Percentiles rank a stretch among this genome's conserved stretches.
Evolutionary conservation across 108 stramenopile species (phyloP).

Genomic region (Fistulifera solaris): DNA sequence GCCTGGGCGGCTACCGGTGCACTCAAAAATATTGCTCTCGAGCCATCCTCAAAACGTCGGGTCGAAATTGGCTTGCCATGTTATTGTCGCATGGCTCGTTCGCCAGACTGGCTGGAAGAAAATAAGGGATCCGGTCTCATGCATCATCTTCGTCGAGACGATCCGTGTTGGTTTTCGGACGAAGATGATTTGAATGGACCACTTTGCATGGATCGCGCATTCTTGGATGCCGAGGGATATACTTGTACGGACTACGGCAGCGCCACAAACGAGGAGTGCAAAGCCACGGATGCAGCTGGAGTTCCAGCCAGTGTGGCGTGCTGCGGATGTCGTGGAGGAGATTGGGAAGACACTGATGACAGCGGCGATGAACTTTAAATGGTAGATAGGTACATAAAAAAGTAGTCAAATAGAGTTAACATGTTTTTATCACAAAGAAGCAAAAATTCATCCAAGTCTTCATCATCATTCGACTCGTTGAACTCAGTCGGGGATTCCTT

Average conservation of each 20-base stretch:
- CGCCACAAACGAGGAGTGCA: slow-evolving; percentile 8
- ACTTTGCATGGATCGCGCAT: slow-evolving; percentile 12
- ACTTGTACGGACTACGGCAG: slow-evolving; percentile 9
- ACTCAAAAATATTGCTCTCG: slow-evolving; percentile 13
- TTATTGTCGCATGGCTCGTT: slow-evolving; percentile 3
- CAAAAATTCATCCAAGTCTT: slow-evolving; percentile 64
- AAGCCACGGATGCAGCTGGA: slow-evolving; percentile 6
- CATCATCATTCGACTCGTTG: slow-evolving; percentile 19
- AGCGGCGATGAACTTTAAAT: background rate
- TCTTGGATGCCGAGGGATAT: slow-evolving; percentile 9
- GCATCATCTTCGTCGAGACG: slow-evolving; percentile 7
- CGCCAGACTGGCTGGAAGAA: slow-evolving; percentile 12
- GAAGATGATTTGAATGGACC: slow-evolving; percentile 1
- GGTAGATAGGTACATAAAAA: background rate
- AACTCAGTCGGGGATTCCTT: too few relatives aligned
- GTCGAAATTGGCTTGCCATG: slow-evolving; percentile 4
- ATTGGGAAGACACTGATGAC: too few relatives aligned
- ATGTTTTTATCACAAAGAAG: slow-evolving; percentile 28
- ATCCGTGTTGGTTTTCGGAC: slow-evolving; percentile 15
- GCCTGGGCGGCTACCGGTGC: slow-evolving; percentile 13
- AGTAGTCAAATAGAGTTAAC: too few relatives aligned
- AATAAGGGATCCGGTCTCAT: slow-evolving; percentile 7
- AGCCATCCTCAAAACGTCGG: background rate
- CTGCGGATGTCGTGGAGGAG: slow-evolving; percentile 18
- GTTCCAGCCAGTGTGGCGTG: slow-evolving; percentile 10